Base-by-base conservation (phyloP, 345 rosid species). In the Chamaenerion angustifolium region DNA sequence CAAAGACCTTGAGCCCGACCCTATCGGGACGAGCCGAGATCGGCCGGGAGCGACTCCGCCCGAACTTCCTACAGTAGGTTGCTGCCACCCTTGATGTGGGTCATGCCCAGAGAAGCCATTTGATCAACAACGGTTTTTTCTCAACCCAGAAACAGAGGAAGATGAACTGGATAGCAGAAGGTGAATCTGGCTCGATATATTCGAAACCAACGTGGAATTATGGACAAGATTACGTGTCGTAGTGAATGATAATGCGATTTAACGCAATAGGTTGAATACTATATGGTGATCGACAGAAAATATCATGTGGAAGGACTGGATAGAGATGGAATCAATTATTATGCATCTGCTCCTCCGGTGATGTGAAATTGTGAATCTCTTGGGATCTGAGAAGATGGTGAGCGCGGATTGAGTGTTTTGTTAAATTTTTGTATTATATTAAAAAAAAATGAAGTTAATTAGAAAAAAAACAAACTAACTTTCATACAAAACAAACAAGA, bases 41-140 rank as follows among this genome's bases (percentile, higher is more conserved):
- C 6, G 51, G 71, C 21, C 65, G 72, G 52, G 31, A 62, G 16
- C 70, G 40, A 41, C 68, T 46, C 14, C 66, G 52, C 35, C 70
- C 56, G 18, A 67, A 56, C 43, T 69, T n/a, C 75, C 14, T 68
- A 50, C 1, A 56, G 40, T 21, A 76, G 50, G 67, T 46, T 56
- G 51, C 56, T 48, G 61, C 56, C 56, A 49, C 68, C 62, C 11
- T 68, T 61, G 62, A 80, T 63, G 46, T 70, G 83, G 52, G 69
- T 57, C 49, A 87, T 64, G 46, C 61, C 53, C 61, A 79, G 54
- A 6, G 95, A 74, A 46, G 82, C 79, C 88, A 85, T 82, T 58
- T 48, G 21, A 16, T 9, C 44, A 23, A 16, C 19, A 18, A 16
- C 40, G 41, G 35, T 40, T 46, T 45, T 27, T 43, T 31, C 14